Percentiles rank a stretch among this genome's conserved stretches.
These are phyloP conservation scores for Penicillium canariense DNA, from an alignment of 495 filamentous ascomycete species.

Conservation along the genomic window DNA sequence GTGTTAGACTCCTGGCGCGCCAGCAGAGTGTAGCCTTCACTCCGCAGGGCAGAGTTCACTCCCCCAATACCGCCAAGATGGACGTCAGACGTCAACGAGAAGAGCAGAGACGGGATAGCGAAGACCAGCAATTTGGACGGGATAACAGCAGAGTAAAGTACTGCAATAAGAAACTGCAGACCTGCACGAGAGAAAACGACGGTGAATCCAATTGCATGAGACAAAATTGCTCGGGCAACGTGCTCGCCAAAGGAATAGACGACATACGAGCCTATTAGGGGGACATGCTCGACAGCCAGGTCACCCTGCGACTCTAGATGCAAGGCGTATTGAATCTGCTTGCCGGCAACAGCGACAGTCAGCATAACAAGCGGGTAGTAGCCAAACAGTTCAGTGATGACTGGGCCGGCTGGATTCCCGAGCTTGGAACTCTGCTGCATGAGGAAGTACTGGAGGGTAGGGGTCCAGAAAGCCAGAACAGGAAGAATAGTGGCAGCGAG, in stretches of 20 bases:
- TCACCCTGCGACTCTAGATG: conserved; percentile 57
- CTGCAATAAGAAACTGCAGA: conserved; percentile 63
- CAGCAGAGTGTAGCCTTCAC: conserved; percentile 56
- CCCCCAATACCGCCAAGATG: conserved; percentile 58
- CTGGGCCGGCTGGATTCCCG: conserved; percentile 67
- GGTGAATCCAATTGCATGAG: conserved; percentile 57
- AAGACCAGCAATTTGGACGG: conserved; percentile 65
- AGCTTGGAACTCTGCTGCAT: conserved; percentile 60
- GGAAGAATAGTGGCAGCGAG: conserved; percentile 54
- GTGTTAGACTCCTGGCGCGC: conserved; percentile 81
- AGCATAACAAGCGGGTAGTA: conserved; percentile 71
- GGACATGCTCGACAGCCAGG: conserved; percentile 53
- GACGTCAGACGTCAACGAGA: conserved; percentile 67
- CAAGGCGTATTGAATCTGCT: conserved; percentile 54
- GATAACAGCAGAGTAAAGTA: conserved; percentile 59
- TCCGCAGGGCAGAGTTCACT: conserved; percentile 61
- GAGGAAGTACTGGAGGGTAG: conserved; percentile 65
- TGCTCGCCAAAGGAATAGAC: conserved; percentile 61
- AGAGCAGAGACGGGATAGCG: conserved; percentile 65
- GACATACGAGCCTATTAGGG: conserved; percentile 59
- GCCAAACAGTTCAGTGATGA: conserved; percentile 69
- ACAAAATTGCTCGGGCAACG: conserved; percentile 47
- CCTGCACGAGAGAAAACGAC: conserved; percentile 67
- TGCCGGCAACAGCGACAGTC: conserved; percentile 62
- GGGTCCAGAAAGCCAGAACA: conserved; percentile 70